Evolutionary conservation across 2,329 filamentous ascomycete genomes (phyloP).

Genomic region (Rhexocercosporidium sp.): DNA sequence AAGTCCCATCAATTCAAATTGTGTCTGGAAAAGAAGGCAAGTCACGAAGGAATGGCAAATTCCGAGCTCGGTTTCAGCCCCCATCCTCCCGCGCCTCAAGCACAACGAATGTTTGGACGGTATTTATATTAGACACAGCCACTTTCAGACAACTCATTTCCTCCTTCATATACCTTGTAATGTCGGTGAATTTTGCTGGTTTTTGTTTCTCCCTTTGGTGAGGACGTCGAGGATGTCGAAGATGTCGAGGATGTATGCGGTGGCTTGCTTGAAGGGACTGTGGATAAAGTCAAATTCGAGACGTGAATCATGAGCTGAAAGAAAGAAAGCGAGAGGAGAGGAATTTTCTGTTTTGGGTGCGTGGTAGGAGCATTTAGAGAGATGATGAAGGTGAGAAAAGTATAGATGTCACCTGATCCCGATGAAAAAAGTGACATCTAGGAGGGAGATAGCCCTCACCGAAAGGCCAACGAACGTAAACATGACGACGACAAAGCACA

Average conservation of each 20-base stretch:
- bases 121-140: conserved; percentile 8
- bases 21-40: neutral
- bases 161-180: neutral
- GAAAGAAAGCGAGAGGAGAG: neutral
- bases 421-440: too few species aligned
- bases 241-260: neutral
- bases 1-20: neutral
- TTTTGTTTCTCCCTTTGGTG: neutral
- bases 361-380: neutral
- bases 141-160: neutral
- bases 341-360: neutral
- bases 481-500: too few species aligned
- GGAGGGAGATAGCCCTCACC: too few species aligned
- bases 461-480: too few species aligned
- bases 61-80: neutral
- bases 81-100: neutral
- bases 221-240: neutral
- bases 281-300: neutral
- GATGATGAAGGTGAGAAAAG: neutral
- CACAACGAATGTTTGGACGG: neutral
- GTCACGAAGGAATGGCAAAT: neutral
- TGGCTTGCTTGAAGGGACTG: neutral
- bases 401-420: neutral
- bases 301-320: neutral
- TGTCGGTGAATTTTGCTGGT: neutral